Evolutionary conservation across 352 stramenopile genomes (phyloP).

Genomic region (Nannochloropsis limnetica): DNA sequence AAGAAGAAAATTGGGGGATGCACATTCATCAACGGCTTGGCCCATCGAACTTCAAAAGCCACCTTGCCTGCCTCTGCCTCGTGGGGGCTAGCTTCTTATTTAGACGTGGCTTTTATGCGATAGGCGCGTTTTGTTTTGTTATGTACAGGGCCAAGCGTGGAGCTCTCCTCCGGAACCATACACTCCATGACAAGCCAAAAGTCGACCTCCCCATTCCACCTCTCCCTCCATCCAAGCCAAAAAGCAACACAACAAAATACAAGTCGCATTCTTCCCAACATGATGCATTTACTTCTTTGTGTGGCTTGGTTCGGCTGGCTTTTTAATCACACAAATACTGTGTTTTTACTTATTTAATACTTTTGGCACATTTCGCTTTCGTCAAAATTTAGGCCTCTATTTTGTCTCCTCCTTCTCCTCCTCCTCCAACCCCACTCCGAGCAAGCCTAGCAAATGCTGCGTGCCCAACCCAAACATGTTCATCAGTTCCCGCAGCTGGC

Average conservation of each 20-base stretch:
- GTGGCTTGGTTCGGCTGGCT: not conserved
- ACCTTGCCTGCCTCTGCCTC: too few species aligned
- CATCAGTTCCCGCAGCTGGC: constrained; percentile 19
- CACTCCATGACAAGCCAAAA: not conserved
- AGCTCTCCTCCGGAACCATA: not conserved
- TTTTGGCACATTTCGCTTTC: not conserved
- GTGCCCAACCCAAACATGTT: constrained; percentile 5
- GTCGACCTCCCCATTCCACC: not conserved
- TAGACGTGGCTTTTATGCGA: too few species aligned
- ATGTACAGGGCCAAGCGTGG: not conserved
- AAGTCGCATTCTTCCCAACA: too few species aligned
- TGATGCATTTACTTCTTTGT: not conserved
- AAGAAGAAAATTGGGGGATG: not conserved
- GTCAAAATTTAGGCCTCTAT: not conserved
- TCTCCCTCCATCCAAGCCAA: not conserved
- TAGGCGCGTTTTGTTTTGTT: too few species aligned
- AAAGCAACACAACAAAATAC: too few species aligned
- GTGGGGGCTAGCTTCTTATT: too few species aligned
- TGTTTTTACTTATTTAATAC: not conserved
- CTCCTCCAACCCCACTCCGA: not conserved
- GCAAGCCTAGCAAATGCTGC: constrained; percentile 5
- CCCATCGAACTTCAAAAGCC: too few species aligned
- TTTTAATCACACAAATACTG: not conserved
- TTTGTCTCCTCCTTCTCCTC: not conserved
- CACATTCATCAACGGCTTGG: too few species aligned